Base-by-base conservation (phyloP, 495 filamentous ascomycete species). In the Aspergillus leporis region DNA sequence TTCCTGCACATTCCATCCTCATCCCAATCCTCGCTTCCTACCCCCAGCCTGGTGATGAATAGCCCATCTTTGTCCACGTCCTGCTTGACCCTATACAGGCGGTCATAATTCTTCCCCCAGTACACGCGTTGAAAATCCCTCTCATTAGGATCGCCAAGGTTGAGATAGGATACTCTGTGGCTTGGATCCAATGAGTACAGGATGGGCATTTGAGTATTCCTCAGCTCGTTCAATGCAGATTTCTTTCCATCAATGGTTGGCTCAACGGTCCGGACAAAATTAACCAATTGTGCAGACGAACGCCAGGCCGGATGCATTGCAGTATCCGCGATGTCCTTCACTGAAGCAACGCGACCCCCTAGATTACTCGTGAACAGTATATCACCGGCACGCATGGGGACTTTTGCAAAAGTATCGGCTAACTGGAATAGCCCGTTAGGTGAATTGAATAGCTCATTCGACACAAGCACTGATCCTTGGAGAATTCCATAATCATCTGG, bases 71-170 rank as follows among this genome's bases (percentile, higher is more conserved):
- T 31, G 12, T 65, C 62, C 58, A 31, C 50, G 2, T 38, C 32
- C 49, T 72, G 65, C 64, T 84, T 84, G 52, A 83, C 80, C 18
- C 36, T 30, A 4, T 65, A 34, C 63, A 85, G 64, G 13, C 70
- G 65, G 1, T 58, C 59, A 61, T 84, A 86, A 28, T 82, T 78
- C 0, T 59, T 51, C 3, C 83, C 83, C 74, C 77, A 86, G 65
- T 81, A 82, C 13, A 66, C 66, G 8, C 62, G 54, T 47, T 74
- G 71, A 67, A 68, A 82, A 40, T 81, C 61, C 5, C 73, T 73
- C 53, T 80, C 78, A 18, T 70, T 64, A 0, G 64, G 61, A 60
- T 81, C 69, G 13, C 78, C 83, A 73, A 79, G 73, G 60, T 79
- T 82, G 46, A 78, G 53, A 55, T 77, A 78, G 2, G 40, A 56